Conservation (phyloP, 2,329 filamentous ascomycete species). For the Leptographium wingfieldii region DNA sequence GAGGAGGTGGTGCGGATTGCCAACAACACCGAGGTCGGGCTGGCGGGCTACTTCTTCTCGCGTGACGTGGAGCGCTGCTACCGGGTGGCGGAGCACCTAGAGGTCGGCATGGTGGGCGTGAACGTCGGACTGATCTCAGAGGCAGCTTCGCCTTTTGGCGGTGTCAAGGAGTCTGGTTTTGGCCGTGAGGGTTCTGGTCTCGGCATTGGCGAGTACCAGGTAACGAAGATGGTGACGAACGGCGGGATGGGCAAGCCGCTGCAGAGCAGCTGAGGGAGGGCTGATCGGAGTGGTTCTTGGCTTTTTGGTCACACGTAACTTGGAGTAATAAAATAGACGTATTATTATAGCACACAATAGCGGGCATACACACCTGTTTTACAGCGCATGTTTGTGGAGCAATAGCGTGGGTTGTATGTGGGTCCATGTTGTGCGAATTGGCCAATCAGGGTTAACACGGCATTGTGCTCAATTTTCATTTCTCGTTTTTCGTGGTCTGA, state of each 20-base stretch:
- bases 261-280: conserved; percentile 19
- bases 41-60: conserved; percentile 91
- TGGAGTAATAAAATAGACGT: no score
- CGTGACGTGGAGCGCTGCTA: conserved; percentile 45
- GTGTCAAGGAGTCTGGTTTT: conserved; percentile 72
- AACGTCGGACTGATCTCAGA: conserved; percentile 61
- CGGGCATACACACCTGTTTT: neutral
- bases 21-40: conserved; percentile 70
- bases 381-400: neutral
- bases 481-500: neutral
- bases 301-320: no score
- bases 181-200: conserved; percentile 68
- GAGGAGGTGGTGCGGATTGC: conserved; percentile 76
- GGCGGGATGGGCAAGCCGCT: conserved; percentile 44
- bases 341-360: no score
- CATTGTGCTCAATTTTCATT: neutral
- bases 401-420: no score
- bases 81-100: conserved; percentile 55
- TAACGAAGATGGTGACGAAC: conserved; percentile 54
- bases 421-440: neutral
- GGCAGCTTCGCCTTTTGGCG: conserved; percentile 54
- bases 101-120: conserved; percentile 80
- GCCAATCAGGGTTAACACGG: neutral
- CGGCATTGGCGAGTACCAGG: conserved; percentile 63
- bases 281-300: neutral